These are phyloP conservation scores for Chaetothyriales sp. DNA, from an alignment of 2,329 filamentous ascomycete genomes.

Conservation along the genomic window DNA sequence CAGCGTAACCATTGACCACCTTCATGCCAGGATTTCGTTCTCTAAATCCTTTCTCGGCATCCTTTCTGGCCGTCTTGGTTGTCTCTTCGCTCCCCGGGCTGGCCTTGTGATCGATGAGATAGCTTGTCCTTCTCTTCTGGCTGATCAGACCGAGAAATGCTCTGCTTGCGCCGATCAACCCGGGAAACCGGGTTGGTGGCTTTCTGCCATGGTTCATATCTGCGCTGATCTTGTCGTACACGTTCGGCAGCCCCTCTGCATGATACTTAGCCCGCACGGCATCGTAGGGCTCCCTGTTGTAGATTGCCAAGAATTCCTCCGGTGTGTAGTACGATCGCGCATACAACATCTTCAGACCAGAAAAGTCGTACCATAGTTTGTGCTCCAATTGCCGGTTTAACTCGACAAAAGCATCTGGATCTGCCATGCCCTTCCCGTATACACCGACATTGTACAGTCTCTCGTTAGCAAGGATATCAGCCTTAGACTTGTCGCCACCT, in stretches of 20 bases:
- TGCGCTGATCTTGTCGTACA: slow-evolving; percentile 17
- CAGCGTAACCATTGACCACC: background rate
- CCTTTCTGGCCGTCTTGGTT: background rate
- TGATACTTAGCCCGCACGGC: slow-evolving; percentile 14
- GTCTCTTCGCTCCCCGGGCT: background rate
- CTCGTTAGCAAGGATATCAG: slow-evolving; percentile 30
- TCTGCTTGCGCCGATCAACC: background rate
- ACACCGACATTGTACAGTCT: slow-evolving; percentile 37
- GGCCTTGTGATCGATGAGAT: background rate
- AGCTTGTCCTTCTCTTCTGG: background rate
- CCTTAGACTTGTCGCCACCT: background rate
- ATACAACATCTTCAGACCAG: slow-evolving; percentile 67
- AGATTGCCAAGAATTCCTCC: slow-evolving; percentile 17
- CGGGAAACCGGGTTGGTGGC: background rate
- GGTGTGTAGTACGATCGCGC: slow-evolving; percentile 62
- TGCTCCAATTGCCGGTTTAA: slow-evolving; percentile 55
- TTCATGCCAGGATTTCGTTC: background rate
- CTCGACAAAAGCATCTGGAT: slow-evolving; percentile 42
- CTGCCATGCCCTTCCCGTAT: slow-evolving; percentile 59
- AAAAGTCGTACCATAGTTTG: slow-evolving; percentile 41
- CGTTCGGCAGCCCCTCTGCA: slow-evolving; percentile 10
- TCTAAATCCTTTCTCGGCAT: background rate
- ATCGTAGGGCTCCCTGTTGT: slow-evolving; percentile 15
- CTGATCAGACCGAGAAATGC: slow-evolving; percentile 1
- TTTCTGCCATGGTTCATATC: slow-evolving; percentile 6